These are phyloP conservation scores for Jamesozyma hellenica DNA, from an alignment of 805 yeast species.

Conservation along the genomic window DNA sequence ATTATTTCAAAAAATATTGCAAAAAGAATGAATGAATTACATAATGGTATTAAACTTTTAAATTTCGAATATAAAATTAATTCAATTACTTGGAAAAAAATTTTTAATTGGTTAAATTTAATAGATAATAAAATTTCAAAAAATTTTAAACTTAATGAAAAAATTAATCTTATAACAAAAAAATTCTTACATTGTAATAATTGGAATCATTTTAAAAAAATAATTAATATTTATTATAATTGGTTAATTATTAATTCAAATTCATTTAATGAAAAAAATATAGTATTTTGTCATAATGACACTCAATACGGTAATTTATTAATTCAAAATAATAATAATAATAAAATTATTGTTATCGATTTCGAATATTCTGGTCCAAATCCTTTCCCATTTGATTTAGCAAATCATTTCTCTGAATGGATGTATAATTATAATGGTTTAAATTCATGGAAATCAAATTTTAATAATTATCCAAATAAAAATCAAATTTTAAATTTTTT, in stretches of 20 bases:
- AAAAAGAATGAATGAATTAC: constrained; percentile 92
- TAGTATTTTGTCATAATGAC: constrained; percentile 90
- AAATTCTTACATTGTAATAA: constrained; percentile 31
- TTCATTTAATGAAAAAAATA: constrained; percentile 18
- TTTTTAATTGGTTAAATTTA: constrained; percentile 58
- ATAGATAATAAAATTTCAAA: constrained; percentile 32
- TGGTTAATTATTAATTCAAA: constrained; percentile 45
- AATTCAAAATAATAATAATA: constrained; percentile 53
- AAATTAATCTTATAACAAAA: constrained; percentile 10
- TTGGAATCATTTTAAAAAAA: constrained; percentile 41
- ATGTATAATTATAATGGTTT: constrained; percentile 74
- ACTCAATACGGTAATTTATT: constrained; percentile 92
- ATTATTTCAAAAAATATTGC: constrained; percentile 77
- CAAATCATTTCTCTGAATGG: constrained; percentile 95
- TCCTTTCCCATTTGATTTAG: constrained; percentile 79
- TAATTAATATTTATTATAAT: constrained; percentile 43
- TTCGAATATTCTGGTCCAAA: constrained; percentile 94
- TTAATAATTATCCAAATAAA: constrained; percentile 52
- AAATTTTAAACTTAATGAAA: constrained; percentile 29
- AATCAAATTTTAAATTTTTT: constrained; percentile 63
- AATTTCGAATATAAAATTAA: constrained; percentile 46
- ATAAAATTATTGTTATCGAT: constrained; percentile 83
- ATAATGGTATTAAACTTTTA: constrained; percentile 61
- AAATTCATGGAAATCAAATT: constrained; percentile 38
- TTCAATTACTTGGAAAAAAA: constrained; percentile 59